A percentile compares a stretch with the other conserved stretches of the same genome.
These are phyloP conservation scores for Histomonas meleagridis DNA, from an alignment of 208 protist genomes.

Conservation along the genomic window DNA sequence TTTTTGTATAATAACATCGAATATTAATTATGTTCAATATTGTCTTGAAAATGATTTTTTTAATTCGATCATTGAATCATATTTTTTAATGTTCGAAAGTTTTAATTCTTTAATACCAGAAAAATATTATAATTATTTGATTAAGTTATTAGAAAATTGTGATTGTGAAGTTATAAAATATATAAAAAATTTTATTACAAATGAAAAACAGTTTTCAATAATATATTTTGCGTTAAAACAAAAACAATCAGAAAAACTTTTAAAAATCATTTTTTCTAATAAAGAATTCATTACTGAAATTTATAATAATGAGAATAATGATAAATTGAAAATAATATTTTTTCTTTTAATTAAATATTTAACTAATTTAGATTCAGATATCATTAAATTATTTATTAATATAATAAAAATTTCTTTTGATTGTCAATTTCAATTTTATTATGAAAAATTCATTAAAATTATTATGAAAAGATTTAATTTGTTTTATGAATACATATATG, in stretches of 20 bases:
- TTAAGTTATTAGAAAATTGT: neutral
- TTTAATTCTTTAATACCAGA: neutral
- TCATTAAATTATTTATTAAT: neutral
- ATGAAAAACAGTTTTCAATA: neutral
- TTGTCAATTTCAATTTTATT: neutral
- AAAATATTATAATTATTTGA: neutral
- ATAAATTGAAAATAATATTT: neutral
- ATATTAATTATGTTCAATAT: neutral
- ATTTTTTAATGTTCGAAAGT: neutral
- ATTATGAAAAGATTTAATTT: too few relatives aligned
- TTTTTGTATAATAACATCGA: neutral
- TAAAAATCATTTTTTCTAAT: neutral
- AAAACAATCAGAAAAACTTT: neutral
- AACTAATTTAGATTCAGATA: neutral
- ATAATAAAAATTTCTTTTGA: neutral
- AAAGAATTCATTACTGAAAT: neutral
- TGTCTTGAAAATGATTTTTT: neutral
- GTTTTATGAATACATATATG: too few relatives aligned
- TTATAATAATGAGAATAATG: neutral
- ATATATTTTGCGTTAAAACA: neutral
- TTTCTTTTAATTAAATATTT: neutral
- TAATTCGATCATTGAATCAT: too few relatives aligned
- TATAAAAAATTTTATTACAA: neutral
- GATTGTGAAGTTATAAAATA: neutral
- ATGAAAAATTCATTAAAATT: neutral